These are phyloP conservation scores for Euphorbia tirucalli DNA, from an alignment of 345 rosid species.

Conservation along the genomic window DNA sequence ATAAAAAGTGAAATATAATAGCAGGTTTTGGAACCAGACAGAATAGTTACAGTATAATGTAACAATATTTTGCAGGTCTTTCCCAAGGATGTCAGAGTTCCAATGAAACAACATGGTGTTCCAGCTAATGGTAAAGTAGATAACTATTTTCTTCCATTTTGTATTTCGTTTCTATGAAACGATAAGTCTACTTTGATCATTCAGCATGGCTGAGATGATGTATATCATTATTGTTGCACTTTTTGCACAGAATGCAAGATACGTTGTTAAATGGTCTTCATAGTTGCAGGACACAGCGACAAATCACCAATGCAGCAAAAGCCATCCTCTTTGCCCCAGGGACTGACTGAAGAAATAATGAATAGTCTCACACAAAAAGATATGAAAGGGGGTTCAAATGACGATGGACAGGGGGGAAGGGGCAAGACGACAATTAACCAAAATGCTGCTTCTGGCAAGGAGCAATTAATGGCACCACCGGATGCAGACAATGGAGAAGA, in stretches of 20 bases:
- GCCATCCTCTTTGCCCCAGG: constrained; percentile 26
- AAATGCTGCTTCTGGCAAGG: constrained; percentile 23
- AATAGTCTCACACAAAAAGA: constrained; percentile 39
- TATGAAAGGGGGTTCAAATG: constrained; percentile 19
- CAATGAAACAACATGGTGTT: constrained; percentile 20
- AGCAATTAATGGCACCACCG: constrained; percentile 16
- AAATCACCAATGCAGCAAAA: constrained; percentile 23
- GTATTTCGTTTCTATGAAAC: not conserved
- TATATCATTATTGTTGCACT: not conserved
- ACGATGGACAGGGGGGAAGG: constrained; percentile 24
- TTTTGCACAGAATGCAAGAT: not conserved
- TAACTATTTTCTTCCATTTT: not conserved
- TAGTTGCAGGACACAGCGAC: constrained; percentile 35
- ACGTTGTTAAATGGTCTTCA: not conserved
- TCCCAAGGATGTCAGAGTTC: constrained; percentile 43
- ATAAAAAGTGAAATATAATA: not conserved
- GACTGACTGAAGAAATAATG: constrained; percentile 46
- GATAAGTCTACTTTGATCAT: not conserved
- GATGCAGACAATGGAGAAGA: constrained; percentile 17
- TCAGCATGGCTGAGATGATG: not conserved
- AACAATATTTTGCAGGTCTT: constrained; percentile 51
- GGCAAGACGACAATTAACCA: constrained; percentile 19
- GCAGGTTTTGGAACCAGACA: not conserved
- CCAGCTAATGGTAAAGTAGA: constrained; percentile 37
- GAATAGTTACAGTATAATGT: not conserved